These are phyloP conservation scores for Coix lacrymajobi DNA, from an alignment of 176 grass and related monocot genomes.

Conservation along the genomic window DNA sequence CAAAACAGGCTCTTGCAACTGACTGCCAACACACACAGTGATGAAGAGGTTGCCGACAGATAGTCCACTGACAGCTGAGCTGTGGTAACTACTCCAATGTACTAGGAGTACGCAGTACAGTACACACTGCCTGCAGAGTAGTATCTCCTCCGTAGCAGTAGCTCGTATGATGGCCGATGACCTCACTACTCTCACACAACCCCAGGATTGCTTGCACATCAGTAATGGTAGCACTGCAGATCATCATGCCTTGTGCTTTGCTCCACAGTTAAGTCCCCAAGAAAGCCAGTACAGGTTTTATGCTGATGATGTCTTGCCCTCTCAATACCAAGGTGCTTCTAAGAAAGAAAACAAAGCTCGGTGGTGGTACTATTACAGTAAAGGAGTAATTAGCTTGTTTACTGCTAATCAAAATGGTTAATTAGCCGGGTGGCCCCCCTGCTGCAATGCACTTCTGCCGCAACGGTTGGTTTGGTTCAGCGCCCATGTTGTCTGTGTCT, in stretches of 20 bases:
- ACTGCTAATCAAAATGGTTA: background rate
- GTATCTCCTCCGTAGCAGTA: background rate
- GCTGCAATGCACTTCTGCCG: background rate
- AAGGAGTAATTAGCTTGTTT: background rate
- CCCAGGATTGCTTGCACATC: background rate
- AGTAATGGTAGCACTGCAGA: background rate
- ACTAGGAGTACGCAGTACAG: background rate
- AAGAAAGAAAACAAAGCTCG: background rate
- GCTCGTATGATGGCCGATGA: slow-evolving; percentile 29
- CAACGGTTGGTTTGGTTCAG: slow-evolving; percentile 27
- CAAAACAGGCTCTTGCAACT: slow-evolving; percentile 16
- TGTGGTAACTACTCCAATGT: slow-evolving; percentile 23
- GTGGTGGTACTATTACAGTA: too few relatives aligned
- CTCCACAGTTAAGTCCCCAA: background rate
- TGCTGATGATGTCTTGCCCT: background rate
- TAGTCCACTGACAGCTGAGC: slow-evolving; percentile 38
- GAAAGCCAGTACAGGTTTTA: background rate
- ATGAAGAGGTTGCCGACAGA: slow-evolving; percentile 34
- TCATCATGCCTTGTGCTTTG: background rate
- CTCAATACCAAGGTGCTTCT: background rate
- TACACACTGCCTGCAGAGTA: background rate
- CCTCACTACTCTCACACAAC: slow-evolving; percentile 17
- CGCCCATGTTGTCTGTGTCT: slow-evolving; percentile 32
- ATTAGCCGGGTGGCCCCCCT: background rate
- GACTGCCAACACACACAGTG: background rate